phyloP scores from a whole-genome alignment of 371 early-diverging fungal species.

The Mycotypha africana region DNA sequence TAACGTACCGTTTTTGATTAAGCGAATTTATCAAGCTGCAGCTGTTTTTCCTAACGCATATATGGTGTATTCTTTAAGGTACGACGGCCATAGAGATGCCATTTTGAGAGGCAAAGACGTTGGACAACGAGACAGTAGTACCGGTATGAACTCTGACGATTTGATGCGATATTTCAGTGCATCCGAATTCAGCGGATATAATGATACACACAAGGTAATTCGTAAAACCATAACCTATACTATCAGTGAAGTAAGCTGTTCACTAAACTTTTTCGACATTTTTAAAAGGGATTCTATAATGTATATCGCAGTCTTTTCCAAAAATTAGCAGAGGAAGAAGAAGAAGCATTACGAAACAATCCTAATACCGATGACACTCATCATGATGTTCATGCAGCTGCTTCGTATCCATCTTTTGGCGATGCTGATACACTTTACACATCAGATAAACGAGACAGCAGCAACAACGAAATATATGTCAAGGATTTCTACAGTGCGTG shows the following conservation, averaged over 20 bases:
- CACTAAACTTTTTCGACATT: not conserved
- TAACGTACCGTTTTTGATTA: constrained; percentile 17
- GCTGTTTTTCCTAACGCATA: no score
- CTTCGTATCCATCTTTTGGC: constrained; percentile 56
- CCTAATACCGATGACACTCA: constrained; percentile 26
- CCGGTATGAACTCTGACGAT: constrained; percentile 53
- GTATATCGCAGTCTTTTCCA: constrained; percentile 78
- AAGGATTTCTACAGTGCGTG: constrained; percentile 76
- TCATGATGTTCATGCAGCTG: constrained; percentile 17
- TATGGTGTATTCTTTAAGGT: no score
- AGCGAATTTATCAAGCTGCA: no score
- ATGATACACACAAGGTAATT: constrained; percentile 51
- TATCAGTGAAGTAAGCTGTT: not conserved
- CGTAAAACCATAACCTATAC: not conserved
- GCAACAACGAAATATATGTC: constrained; percentile 32
- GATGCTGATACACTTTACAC: constrained; percentile 45
- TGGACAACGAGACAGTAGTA: constrained; percentile 30
- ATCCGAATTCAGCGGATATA: constrained; percentile 60
- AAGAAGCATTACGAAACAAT: constrained; percentile 49
- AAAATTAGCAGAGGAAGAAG: constrained; percentile 75
- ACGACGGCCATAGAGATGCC: constrained; percentile 79
- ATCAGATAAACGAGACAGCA: no score
- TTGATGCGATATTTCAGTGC: constrained; percentile 69
- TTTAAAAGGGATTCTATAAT: constrained; percentile 67
- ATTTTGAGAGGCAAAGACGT: constrained; percentile 70